Evolutionary conservation across 2,329 filamentous ascomycete genomes (phyloP), one percentile per base, ranked within the genome.

Genomic region (Basipetospora chlamydospora): DNA sequence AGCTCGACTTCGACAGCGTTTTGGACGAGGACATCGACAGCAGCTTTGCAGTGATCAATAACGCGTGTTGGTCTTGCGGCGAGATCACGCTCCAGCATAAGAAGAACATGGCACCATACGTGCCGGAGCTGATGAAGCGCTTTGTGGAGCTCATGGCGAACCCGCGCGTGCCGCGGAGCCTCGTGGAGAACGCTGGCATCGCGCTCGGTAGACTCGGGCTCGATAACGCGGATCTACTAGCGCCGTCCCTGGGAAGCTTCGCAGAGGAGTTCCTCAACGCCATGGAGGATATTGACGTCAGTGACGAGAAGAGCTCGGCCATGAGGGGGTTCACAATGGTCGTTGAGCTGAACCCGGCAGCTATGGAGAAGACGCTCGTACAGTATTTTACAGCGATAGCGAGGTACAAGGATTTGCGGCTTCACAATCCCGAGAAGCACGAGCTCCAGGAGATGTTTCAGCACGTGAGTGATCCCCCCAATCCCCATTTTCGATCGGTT

Each of bases 41-140:
- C 13, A 79, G 77, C 11, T 95, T 94, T 55, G 85, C 86, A 41
- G 87, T 96, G 21, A 77, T 96, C 41, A 98, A 96, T 68, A 98
- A 98, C 53, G 88, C 90, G 16, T 96, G 88, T 61, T 98, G 90
- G 90, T 92, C 87, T 6, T 78, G 77, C 17, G 90, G 90, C 28
- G 90, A 98, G 61, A 90, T 96, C 42, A 76, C 86, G 12, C 77
- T 94, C 56, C 77, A 84, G 42, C 70, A 82, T 52, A 73, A 77
- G 45, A 74, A 77, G 42, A 74, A 70, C 37, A 82, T 95, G 73
- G 68, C 68, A 1, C 80, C 79, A 1, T 94, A 80, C 52, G 71
- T 86, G 8, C 76, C 82, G 16, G 73, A 80, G 42, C 63, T 98
- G 12, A 76, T 93, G 40, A 70, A 79, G 42, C 76, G 80, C 26